These are phyloP conservation scores for Meripilus lineatus DNA, from an alignment of 1,284 basidiomycete genomes.

Conservation along the genomic window DNA sequence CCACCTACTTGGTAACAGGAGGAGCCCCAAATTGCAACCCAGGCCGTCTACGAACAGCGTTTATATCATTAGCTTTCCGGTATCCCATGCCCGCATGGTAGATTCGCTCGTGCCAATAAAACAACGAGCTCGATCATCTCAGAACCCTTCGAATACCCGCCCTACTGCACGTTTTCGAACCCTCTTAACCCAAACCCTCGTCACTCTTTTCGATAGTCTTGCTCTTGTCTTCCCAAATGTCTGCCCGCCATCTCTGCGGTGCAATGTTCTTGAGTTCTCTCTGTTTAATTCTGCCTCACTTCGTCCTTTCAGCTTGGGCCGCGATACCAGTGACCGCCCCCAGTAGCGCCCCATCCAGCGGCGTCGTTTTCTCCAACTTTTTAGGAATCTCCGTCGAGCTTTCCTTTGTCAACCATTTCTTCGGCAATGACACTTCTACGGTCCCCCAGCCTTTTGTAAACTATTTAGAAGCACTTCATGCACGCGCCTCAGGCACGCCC, in stretches of 20 bases:
- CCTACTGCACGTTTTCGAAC: neutral
- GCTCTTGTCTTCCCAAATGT: conserved; percentile 1
- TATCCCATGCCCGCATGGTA: neutral
- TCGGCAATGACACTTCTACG: conserved; percentile 22
- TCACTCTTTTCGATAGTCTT: neutral
- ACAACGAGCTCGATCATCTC: neutral
- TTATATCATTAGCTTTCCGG: too few relatives aligned
- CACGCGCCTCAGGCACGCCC: conserved; percentile 25
- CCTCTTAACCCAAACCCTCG: neutral
- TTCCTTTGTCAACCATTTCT: conserved; percentile 26
- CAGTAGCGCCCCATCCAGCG: conserved; percentile 13
- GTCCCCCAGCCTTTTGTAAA: conserved; percentile 21
- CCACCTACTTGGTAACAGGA: too few relatives aligned
- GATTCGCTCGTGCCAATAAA: too few relatives aligned
- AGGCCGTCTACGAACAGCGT: too few relatives aligned
- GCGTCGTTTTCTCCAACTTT: conserved; percentile 24
- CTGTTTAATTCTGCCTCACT: conserved; percentile 5
- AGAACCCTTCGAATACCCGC: neutral
- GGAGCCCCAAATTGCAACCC: too few relatives aligned
- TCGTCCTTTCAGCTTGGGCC: conserved; percentile 6
- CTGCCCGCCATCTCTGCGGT: conserved; percentile 1
- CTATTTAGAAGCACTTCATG: conserved; percentile 19
- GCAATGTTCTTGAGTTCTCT: conserved; percentile 2
- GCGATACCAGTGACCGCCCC: conserved; percentile 17
- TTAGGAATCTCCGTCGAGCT: conserved; percentile 26